Base-by-base conservation (phyloP, 2,329 filamentous ascomycete species). In the Sclerotinia sclerotiorum region DNA sequence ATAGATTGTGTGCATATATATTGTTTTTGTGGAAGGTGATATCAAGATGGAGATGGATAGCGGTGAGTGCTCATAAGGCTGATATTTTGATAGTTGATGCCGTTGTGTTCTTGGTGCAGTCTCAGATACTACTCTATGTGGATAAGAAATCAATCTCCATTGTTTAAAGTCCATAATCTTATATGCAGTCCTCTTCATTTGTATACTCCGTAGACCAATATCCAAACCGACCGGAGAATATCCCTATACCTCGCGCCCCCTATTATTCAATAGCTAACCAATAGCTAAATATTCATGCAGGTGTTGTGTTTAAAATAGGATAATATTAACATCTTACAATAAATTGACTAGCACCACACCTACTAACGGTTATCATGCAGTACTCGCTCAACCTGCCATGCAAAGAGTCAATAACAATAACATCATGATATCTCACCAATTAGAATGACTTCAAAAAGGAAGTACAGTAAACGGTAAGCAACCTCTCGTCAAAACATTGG, bases 311-410 rank as follows among this genome's bases (percentile, higher is more conserved):
- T 27, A 29, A 29, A 17, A 17, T 24, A 5, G 19, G 10, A 56
- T 56, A 4, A n/a, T 7, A 15, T 29, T 29, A 29, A 5, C 29
- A 29, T 29, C 29, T 29, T n/a, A 11, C 21, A 6, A 29, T 29
- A 35, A 6, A 13, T 60, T 32, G 17, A 10, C 10, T 32, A 32
- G 42, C 19, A 48, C 19, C 27, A 8, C 29, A 29, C 29, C 8
- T 60, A 32, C 6, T 29, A 55, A 32, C 52, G 39, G 39, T 42
- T 42, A 15, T n/a, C 52, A n/a, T n/a, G 29, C 32, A n/a, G 32
- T 56, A 24, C 21, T 35, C 44, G 55, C 44, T 44, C 27, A 17
- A 32, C 44, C 57, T 61, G 19, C 57, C 57, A 48, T 61, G 44
- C 19, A 35, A 29, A 35, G 19, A 32, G 32, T 61, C 42, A 21